Evolutionary conservation across 345 rosid genomes (phyloP), one percentile per base, ranked within the genome.

Genomic region (Melaleuca alternifolia): DNA sequence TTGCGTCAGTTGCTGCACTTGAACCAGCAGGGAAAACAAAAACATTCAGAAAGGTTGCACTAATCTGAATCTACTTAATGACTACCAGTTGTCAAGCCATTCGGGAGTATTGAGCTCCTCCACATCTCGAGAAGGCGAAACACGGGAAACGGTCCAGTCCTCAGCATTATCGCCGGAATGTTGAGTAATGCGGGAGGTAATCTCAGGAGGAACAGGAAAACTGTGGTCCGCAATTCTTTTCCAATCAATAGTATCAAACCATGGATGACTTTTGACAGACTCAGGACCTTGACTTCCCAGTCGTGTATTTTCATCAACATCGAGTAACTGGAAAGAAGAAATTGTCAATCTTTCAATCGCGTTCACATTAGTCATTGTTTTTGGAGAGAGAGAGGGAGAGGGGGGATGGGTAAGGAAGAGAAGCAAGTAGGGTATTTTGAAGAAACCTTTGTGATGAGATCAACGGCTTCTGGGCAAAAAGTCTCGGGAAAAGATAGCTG

Each of bases 11-110:
- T 71, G 13, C 81, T 37, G 48, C 48, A 71, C 46, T 37, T 10
- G 14, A 71, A 71, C 18, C 81, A 5, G 6, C 37, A 37, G 79
- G 24, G 44, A 71, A 18, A 71, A 71, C 26, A 2, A 71, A 41
- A 71, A 71, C 48, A 46, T 37, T 48, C 48, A 71, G 81, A 71
- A 71, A 71, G 81, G 48, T 20, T 71, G 48, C 79, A 9, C 48
- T 37, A 37, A 37, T 71, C 81, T 41, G 81, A 71, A 18, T 71
- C 81, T 26, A 13, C n/a, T 77, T 37, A 37, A 71, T 37, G 48
- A 71, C 81, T 94, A 96, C 99, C 99, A 96, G 59, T 93, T 96
- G 26, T 93, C 94, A 24, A 96, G 94, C 99, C 99, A 96, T 86
- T 95, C 92, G 7, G 93, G 91, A 90, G 84, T 84, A 86, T 90